Percentiles rank a stretch among this genome's conserved stretches.
Evolutionary conservation across 2,329 filamentous ascomycete species (phyloP).

Genomic region (Aplosporella prunicola): DNA sequence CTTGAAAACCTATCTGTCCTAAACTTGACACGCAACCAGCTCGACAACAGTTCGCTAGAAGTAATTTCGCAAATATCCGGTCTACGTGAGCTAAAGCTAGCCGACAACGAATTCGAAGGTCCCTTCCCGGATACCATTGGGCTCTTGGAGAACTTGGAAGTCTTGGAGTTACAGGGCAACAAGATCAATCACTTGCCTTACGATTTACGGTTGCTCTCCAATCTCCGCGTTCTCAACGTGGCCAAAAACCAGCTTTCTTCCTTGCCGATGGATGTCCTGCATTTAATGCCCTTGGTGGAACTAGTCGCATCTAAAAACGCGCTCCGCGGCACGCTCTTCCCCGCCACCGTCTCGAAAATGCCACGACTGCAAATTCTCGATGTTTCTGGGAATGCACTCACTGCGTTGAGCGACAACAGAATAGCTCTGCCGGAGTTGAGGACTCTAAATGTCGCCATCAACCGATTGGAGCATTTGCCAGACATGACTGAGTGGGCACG

Average conservation of each 20-base stretch:
- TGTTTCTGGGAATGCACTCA: conserved; percentile 66
- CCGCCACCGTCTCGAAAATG: conserved; percentile 37
- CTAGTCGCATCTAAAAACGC: conserved; percentile 70
- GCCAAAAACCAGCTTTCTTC: conserved; percentile 60
- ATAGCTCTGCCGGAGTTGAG: conserved; percentile 64
- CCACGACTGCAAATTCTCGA: conserved; percentile 65
- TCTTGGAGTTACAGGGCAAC: conserved; percentile 75
- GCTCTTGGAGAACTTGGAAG: conserved; percentile 60
- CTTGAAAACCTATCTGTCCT: conserved; percentile 67
- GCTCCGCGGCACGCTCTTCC: conserved; percentile 62
- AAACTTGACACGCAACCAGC: conserved; percentile 76
- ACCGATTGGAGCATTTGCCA: conserved; percentile 65
- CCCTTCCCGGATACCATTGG: conserved; percentile 53
- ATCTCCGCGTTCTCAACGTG: conserved; percentile 68
- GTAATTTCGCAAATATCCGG: conserved; percentile 62
- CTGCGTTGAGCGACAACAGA: conserved; percentile 36
- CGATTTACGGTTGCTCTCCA: conserved; percentile 55
- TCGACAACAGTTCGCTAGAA: conserved; percentile 62
- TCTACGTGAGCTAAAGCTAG: conserved; percentile 71
- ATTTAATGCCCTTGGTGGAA: conserved; percentile 60
- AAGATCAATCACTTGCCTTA: conserved; percentile 61
- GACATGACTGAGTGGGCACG: conserved; percentile 64
- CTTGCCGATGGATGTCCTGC: conserved; percentile 61
- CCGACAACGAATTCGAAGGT: conserved; percentile 58
- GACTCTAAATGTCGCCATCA: conserved; percentile 68